phyloP scores from a whole-genome alignment of 2,329 filamentous ascomycete species.

The Pseudogymnoascus verrucosus region DNA sequence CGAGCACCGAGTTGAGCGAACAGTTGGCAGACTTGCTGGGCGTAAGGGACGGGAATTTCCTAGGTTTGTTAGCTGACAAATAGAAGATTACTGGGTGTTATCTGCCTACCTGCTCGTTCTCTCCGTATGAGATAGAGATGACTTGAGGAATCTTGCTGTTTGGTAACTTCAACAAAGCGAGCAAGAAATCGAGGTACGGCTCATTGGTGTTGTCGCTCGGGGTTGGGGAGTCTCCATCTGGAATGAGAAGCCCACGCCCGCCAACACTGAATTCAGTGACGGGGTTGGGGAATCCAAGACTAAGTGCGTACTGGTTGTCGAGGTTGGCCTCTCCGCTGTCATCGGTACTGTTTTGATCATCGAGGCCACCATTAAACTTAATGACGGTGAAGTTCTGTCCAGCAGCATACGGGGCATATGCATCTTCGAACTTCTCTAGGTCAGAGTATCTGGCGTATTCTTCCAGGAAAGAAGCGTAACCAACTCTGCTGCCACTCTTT shows the following conservation, averaged over 20 bases:
- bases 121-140: constrained; percentile 57
- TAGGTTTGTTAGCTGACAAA: not conserved
- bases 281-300: constrained; percentile 41
- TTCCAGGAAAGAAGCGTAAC: constrained; percentile 17
- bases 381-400: constrained; percentile 33
- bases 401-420: constrained; percentile 36
- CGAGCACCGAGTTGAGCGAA: constrained; percentile 55
- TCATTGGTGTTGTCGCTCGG: constrained; percentile 48
- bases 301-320: constrained; percentile 45
- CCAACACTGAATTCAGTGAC: constrained; percentile 34
- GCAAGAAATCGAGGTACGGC: constrained; percentile 52
- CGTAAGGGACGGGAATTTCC: constrained; percentile 50
- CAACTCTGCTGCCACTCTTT: constrained; percentile 15
- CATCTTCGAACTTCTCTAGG: constrained; percentile 34
- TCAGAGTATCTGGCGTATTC: constrained; percentile 27
- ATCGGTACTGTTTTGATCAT: constrained; percentile 31
- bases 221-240: constrained; percentile 35
- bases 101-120: constrained; percentile 45
- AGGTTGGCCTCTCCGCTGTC: constrained; percentile 44
- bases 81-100: not conserved
- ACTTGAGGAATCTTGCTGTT: constrained; percentile 44
- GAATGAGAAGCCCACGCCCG: constrained; percentile 43
- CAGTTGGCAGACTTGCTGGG: constrained; percentile 49
- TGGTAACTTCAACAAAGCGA: constrained; percentile 32
- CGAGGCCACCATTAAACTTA: constrained; percentile 13